Evolutionary conservation across 257 asterid species (phyloP).

Genomic region (Solanum paucissectum): DNA sequence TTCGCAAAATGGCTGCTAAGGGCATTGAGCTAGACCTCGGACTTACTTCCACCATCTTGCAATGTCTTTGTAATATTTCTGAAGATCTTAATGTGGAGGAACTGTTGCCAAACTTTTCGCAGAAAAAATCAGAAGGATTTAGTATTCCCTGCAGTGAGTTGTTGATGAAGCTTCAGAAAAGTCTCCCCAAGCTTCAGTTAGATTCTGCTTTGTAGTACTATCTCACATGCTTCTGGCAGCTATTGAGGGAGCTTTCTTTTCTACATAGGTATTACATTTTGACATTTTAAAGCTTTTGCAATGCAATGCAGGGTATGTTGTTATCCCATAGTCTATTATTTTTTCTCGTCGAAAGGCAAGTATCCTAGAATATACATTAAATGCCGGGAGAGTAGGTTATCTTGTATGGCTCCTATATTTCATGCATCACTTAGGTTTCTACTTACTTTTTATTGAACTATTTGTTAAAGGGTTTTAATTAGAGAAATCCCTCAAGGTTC

Average conservation of each 20-base stretch:
- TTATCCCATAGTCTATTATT: neutral
- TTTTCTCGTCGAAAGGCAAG: neutral
- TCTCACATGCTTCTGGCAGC: neutral
- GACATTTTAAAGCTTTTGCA: neutral
- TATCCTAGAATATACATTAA: neutral
- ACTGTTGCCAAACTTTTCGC: slow-evolving; percentile 39
- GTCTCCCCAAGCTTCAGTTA: slow-evolving; percentile 17
- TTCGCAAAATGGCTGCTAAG: slow-evolving; percentile 40
- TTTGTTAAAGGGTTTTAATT: neutral
- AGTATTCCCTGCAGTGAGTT: slow-evolving; percentile 29
- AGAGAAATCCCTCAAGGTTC: neutral
- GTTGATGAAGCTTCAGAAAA: slow-evolving; percentile 26
- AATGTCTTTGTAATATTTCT: slow-evolving; percentile 37
- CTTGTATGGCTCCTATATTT: neutral
- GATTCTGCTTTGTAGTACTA: neutral
- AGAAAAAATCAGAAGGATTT: slow-evolving; percentile 16
- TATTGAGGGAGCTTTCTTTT: neutral
- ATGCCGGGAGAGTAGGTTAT: neutral
- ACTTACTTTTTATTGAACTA: neutral
- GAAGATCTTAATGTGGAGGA: slow-evolving; percentile 30
- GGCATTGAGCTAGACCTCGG: slow-evolving; percentile 45
- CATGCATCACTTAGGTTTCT: neutral
- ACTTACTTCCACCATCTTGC: slow-evolving; percentile 48
- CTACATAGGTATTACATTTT: neutral
- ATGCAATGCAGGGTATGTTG: neutral